Conservation (phyloP, 2,329 filamentous ascomycete species). For the Chaetomiaceae sp. region DNA sequence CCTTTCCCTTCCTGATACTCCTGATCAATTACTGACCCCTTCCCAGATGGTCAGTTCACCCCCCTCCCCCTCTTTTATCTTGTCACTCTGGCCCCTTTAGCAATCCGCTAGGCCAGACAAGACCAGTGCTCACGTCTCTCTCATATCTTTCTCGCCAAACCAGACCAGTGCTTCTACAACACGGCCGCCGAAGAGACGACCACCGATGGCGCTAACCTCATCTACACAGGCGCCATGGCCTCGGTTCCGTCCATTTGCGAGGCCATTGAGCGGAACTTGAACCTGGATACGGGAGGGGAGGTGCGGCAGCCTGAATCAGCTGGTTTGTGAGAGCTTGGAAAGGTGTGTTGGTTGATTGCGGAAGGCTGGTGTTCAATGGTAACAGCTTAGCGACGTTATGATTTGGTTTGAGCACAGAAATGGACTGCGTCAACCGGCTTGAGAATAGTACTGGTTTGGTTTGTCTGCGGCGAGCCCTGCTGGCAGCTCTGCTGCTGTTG, state of each 20-base stretch:
- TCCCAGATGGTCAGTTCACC: slow-evolving; percentile 18
- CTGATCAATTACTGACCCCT: not conserved
- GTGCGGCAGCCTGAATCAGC: not conserved
- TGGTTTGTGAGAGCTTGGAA: not conserved
- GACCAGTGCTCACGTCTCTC: slow-evolving; percentile 1
- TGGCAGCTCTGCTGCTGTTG: too few species aligned
- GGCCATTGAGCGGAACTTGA: slow-evolving; percentile 54
- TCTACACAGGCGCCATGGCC: slow-evolving; percentile 25
- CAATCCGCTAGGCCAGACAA: not conserved
- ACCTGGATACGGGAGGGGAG: slow-evolving; percentile 22
- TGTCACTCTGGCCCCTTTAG: not conserved
- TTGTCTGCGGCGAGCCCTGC: too few species aligned
- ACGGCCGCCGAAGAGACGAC: not conserved
- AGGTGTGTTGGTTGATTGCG: too few species aligned
- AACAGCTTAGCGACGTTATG: too few species aligned
- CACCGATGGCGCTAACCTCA: slow-evolving; percentile 1
- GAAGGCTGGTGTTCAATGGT: too few species aligned
- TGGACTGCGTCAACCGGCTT: too few species aligned
- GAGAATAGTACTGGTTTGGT: too few species aligned
- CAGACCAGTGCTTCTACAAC: slow-evolving; percentile 3
- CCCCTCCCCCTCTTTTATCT: not conserved
- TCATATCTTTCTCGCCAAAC: not conserved
- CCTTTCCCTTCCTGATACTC: too few species aligned
- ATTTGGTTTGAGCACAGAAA: too few species aligned
- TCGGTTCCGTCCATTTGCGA: slow-evolving; percentile 25